Evolutionary conservation across 495 filamentous ascomycete species (phyloP).

Genomic region (Symbiotaphrina buchneri): DNA sequence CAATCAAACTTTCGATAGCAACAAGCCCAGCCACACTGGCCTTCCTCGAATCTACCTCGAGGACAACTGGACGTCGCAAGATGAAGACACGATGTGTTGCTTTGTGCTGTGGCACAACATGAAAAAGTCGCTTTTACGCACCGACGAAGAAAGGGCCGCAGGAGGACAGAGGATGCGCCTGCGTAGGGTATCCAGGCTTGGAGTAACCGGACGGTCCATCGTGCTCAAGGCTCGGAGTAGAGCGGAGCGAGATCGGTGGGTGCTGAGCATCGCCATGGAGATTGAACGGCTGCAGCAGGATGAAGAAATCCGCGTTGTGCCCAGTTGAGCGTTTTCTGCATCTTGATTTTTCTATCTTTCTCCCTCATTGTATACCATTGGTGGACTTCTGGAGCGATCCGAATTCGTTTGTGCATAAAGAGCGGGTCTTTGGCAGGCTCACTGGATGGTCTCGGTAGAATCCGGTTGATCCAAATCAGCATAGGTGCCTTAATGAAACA

Average conservation of each 20-base stretch:
- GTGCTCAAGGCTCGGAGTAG: slow-evolving; percentile 52
- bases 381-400: too few relatives aligned
- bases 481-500: neutral
- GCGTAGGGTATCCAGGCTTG: slow-evolving; percentile 29
- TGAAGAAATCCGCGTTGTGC: slow-evolving; percentile 38
- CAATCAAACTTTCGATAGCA: slow-evolving; percentile 47
- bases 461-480: too few relatives aligned
- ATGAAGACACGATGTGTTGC: slow-evolving; percentile 48
- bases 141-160: slow-evolving; percentile 15
- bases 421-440: too few relatives aligned
- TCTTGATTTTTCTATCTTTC: neutral
- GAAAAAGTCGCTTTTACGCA: slow-evolving; percentile 33
- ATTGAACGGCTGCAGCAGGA: slow-evolving; percentile 43
- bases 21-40: slow-evolving; percentile 37
- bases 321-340: slow-evolving; percentile 7
- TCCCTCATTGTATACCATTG: neutral
- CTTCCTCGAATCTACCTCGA: slow-evolving; percentile 41
- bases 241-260: slow-evolving; percentile 56
- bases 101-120: slow-evolving; percentile 54
- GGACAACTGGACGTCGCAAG: slow-evolving; percentile 40
- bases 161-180: slow-evolving; percentile 6
- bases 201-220: slow-evolving; percentile 37
- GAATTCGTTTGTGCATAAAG: too few relatives aligned
- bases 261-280: slow-evolving; percentile 46
- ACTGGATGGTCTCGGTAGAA: too few relatives aligned